phyloP scores from a whole-genome alignment of 2,329 filamentous ascomycete species.

The Fusarium sp. region DNA sequence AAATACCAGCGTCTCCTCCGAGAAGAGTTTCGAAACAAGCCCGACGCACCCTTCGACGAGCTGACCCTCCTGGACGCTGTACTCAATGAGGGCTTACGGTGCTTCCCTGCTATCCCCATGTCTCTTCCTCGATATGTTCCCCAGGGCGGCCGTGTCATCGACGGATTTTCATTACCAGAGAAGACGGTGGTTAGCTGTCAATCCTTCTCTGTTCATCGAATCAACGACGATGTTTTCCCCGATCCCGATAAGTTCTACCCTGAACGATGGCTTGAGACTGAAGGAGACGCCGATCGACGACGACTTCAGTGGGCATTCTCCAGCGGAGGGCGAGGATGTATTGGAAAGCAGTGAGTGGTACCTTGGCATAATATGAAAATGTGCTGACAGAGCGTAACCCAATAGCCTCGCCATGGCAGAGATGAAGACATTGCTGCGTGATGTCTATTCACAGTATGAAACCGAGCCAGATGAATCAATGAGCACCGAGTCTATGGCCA shows the following conservation, averaged over 20 bases:
- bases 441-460: constrained; percentile 69
- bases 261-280: constrained; percentile 82
- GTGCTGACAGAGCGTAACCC: neutral
- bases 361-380: neutral
- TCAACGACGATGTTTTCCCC: constrained; percentile 76
- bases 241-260: constrained; percentile 83
- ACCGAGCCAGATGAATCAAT: constrained; percentile 67
- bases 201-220: constrained; percentile 69
- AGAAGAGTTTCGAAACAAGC: constrained; percentile 61
- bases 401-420: constrained; percentile 69
- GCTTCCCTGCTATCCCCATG: constrained; percentile 75
- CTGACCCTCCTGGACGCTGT: constrained; percentile 72
- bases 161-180: constrained; percentile 65
- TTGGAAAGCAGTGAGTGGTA: constrained; percentile 72
- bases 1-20: constrained; percentile 64
- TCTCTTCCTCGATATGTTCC: constrained; percentile 72
- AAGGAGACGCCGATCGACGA: constrained; percentile 78
- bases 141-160: constrained; percentile 63
- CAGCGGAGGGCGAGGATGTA: constrained; percentile 72
- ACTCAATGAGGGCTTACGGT: constrained; percentile 70
- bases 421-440: constrained; percentile 74
- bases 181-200: constrained; percentile 70
- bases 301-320: constrained; percentile 74
- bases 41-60: constrained; percentile 57
- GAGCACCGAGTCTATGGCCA: constrained; percentile 68